A percentile compares a stretch with the other conserved stretches of the same genome.
These are phyloP conservation scores for Puccinia triticina DNA, from an alignment of 1,284 basidiomycete species.

Conservation along the genomic window DNA sequence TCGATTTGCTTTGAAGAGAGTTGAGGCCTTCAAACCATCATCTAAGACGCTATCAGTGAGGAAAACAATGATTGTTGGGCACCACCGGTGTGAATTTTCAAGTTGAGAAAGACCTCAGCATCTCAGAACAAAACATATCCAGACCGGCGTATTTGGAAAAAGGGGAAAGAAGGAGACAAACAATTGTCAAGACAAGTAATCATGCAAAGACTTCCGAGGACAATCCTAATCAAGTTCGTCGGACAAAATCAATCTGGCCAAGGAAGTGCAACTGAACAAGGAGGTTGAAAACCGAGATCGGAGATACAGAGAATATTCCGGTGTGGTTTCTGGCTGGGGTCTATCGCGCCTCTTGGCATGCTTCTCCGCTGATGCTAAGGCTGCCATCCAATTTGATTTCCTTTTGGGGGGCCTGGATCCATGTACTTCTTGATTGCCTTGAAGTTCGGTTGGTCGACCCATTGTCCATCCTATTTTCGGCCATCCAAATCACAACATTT, in stretches of 20 bases:
- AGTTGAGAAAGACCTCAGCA: no score
- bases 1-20: no score
- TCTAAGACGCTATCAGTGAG: no score
- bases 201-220: no score
- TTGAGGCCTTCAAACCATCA: no score
- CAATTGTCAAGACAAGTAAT: not conserved
- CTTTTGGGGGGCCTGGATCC: not conserved
- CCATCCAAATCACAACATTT: not conserved
- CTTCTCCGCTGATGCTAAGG: not conserved
- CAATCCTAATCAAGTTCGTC: not conserved
- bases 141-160: not conserved
- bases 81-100: no score
- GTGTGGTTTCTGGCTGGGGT: not conserved
- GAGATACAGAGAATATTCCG: no score
- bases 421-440: conserved; percentile 6
- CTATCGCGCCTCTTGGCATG: no score
- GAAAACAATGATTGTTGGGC: no score
- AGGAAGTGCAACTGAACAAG: not conserved
- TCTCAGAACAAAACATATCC: no score
- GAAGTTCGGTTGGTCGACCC: conserved; percentile 21
- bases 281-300: no score
- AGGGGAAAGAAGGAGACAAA: not conserved
- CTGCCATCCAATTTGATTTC: not conserved
- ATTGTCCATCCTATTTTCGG: conserved; percentile 6
- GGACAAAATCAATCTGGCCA: conserved; percentile 3